Evolutionary conservation across 192 early-diverging fungal genomes (phyloP), one percentile per base, ranked within the genome.

Genomic region (Podila verticillata): DNA sequence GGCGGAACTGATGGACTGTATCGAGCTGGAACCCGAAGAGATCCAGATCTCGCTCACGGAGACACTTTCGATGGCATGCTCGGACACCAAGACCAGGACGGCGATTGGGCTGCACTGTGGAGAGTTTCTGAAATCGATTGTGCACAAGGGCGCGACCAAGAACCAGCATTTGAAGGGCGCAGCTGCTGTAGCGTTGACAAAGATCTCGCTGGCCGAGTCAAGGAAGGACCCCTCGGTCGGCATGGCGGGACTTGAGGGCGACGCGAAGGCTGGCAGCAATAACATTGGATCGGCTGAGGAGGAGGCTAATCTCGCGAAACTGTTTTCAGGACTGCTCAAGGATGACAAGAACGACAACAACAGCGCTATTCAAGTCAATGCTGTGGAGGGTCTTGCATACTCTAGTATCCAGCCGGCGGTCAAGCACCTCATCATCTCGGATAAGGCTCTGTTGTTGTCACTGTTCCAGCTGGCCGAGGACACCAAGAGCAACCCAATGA

Each of bases 381-480:
- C 92, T 7, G 83, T 93, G 2, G 97, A 98, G 78, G 91, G 93
- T 2, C 83, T 98, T 8, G 91, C 94, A 12, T 98, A 96, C 68
- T 83, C 96, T 24, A 91, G 91, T 54, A 84, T 95, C 20, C 84
- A 91, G 54, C 86, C 92, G 0, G 51, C 61, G 35, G 82, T 94
- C 22, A 96, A 96, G 63, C 93, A 95, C 12, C 81, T 85, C 8
- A 79, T 98, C 1, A 82, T 84, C 0, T 83, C 83, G 0, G 90
- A 96, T 70, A 74, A 66, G 1, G 66, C 65, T 0, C 80, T 97
- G 26, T 65, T 97, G 22, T 73, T 87, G 48, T 71, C 67, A 4
- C 79, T 97, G 8, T 86, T 91, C 59, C 73, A 81, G 0, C 60
- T 91, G 13, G 83, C 84, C 17, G 65, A 87, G 36, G 75, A 81